Base-by-base conservation (phyloP, 2,329 filamentous ascomycete genomes). In the Ophiostoma ips region DNA sequence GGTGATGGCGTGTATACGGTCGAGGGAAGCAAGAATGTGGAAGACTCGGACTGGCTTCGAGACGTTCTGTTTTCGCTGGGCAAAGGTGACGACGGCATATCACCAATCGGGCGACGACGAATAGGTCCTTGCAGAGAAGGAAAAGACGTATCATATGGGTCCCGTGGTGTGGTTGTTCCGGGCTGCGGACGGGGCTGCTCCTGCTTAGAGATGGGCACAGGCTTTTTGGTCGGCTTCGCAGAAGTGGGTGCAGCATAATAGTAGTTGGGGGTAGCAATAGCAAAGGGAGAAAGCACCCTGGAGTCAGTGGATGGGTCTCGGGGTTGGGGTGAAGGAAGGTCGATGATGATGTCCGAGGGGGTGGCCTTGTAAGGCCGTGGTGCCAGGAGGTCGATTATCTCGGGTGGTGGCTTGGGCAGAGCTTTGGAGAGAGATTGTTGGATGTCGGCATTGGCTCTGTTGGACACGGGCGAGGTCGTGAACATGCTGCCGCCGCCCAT, bases 361-460 rank as follows among this genome's bases (percentile, higher is more conserved):
- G 21, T 11, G 24, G 24, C 24, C 24, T 28, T 28, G 18, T 11
- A 21, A 10, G 38, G 41, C 6, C 8, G 24, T 15, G 28, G 41
- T 13, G 30, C 41, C 5, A 24, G 45, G 31, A 38, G 46, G 18
- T 50, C 49, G n/a, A n/a, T n/a, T 5, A 52, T 9, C 46, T 58
- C 53, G 50, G 58, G 55, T 30, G 67, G 62, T 49, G 75, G 71
- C 50, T 68, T 65, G 33, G 75, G 75, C 55, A 79, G 64, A 33
- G 73, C 74, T 64, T 79, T 79, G 59, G 75, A 77, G 63, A 75
- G 71, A 71, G 55, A 59, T 62, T 19, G 16, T 31, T 8, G 28
- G 4, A 28, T 19, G 30, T 18, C 16, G 28, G 12, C 30, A 11
- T 30, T 43, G 10, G 6, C 3, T 38, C 37, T 21, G 21, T 13